Evolutionary conservation across 164 flowering plant species (phyloP), one percentile per base, ranked within the genome.

Genomic region (Stephania japonica): DNA sequence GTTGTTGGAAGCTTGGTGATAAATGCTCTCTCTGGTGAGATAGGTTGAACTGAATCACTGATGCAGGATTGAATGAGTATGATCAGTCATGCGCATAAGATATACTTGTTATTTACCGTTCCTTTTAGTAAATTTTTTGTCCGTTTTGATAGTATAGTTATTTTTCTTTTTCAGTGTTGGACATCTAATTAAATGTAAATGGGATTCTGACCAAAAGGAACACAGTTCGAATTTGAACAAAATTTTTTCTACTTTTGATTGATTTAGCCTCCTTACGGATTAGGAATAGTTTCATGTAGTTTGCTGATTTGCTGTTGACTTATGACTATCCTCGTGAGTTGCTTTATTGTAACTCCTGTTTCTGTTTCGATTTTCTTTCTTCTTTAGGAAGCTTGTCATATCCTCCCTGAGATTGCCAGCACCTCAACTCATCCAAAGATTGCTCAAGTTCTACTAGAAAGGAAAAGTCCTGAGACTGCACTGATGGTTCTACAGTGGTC

Each of bases 401-500:
- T 96, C 78, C 97, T 96, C 72, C 98, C 98, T 56, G 97, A 93
- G 80, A 87, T 96, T 63, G 84, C 92, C 56, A 83, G 90, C 78
- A 87, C 95, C 38, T 75, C 80, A 64, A 87, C 88, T 65, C 98
- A 93, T 84, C 98, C 97, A 61, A 93, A 96, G 84, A 86, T 96
- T 73, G 89, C 98, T 27, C 94, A 87, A 84, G 94, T 91, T 68
- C 78, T 96, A 32, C 80, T 96, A 78, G 98, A 96, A 82, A 86
- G 97, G 77, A 78, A 83, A 70, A 84, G 83, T 76, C 94, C 97
- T 68, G 97, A 93, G 82, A 87, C 90, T 56, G 97, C 99, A 62
- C 85, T 93, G 69, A 92, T 91, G 97, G 90, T 90, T 71, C 79
- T 93, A 79, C 83, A 96, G 69, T 93, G 95, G 89, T 93, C 93